Conservation (phyloP, 2,329 filamentous ascomycete species). For the Epichloe glyceriae region DNA sequence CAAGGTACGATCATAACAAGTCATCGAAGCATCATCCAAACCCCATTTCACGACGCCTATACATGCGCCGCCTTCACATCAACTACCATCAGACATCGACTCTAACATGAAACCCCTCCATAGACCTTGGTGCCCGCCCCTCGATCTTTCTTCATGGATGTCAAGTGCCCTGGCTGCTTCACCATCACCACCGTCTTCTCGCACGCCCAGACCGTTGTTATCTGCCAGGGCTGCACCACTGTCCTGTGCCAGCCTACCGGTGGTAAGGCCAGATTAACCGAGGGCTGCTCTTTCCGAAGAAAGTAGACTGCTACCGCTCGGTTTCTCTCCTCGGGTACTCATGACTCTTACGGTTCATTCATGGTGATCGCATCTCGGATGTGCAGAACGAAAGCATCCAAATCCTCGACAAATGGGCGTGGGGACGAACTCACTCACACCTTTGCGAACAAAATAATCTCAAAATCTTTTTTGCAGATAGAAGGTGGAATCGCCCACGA, state of each 20-base stretch:
- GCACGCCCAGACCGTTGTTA: slow-evolving; percentile 99
- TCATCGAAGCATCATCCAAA: slow-evolving; percentile 5
- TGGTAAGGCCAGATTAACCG: slow-evolving; percentile 96
- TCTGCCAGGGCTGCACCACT: slow-evolving; percentile 99
- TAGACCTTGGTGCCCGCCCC: slow-evolving; percentile 89
- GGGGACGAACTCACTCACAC: slow-evolving; percentile 28
- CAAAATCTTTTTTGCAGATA: slow-evolving; percentile 43
- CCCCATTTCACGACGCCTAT: slow-evolving; percentile 6
- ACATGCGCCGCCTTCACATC: not conserved
- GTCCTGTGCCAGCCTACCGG: slow-evolving; percentile 99
- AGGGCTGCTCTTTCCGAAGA: slow-evolving; percentile 99
- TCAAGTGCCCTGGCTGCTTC: slow-evolving; percentile 99
- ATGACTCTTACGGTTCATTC: slow-evolving; percentile 36
- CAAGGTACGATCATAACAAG: slow-evolving; percentile 55
- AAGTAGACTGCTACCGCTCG: slow-evolving; percentile 63
- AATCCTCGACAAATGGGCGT: slow-evolving; percentile 33
- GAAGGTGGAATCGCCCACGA: slow-evolving; percentile 53
- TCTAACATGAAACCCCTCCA: slow-evolving; percentile 1
- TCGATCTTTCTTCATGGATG: slow-evolving; percentile 99
- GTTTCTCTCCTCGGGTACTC: slow-evolving; percentile 34
- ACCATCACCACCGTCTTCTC: slow-evolving; percentile 99
- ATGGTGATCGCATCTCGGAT: slow-evolving; percentile 43
- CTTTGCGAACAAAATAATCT: slow-evolving; percentile 1
- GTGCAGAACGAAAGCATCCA: slow-evolving; percentile 44
- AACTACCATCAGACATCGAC: slow-evolving; percentile 1